Percentiles rank a stretch among this genome's conserved stretches.
Evolutionary conservation across 345 rosid species (phyloP).

Genomic region (Melaleuca alternifolia): DNA sequence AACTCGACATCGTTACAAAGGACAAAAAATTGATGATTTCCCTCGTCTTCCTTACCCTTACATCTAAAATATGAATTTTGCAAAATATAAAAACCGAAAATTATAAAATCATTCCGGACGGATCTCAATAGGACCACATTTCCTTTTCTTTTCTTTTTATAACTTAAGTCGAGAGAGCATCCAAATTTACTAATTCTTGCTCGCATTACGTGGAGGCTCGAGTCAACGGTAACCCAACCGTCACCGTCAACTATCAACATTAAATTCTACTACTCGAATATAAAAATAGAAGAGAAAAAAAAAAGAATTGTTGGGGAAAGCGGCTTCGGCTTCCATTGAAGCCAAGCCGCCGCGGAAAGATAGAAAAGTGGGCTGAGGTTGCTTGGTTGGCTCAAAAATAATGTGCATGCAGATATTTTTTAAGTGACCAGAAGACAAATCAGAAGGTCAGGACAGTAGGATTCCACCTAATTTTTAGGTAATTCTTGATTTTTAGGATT

Average conservation of each 20-base stretch:
- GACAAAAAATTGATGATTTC: too few species aligned
- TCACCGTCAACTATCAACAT: background rate
- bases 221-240: background rate
- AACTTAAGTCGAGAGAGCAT: background rate
- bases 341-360: background rate
- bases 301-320: background rate
- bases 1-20: accelerated
- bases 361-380: background rate
- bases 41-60: too few species aligned
- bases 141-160: background rate
- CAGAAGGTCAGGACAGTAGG: background rate
- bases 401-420: background rate
- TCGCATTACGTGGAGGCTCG: background rate
- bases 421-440: background rate
- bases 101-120: background rate
- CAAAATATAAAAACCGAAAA: too few species aligned
- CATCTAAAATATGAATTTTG: too few species aligned
- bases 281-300: background rate
- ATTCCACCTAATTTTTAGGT: background rate
- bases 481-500: background rate
- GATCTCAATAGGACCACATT: background rate
- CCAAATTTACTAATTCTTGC: background rate
- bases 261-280: background rate
- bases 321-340: background rate
- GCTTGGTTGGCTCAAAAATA: background rate